Conservation (phyloP, 257 asterid species). For the Solanum phureja region DNA sequence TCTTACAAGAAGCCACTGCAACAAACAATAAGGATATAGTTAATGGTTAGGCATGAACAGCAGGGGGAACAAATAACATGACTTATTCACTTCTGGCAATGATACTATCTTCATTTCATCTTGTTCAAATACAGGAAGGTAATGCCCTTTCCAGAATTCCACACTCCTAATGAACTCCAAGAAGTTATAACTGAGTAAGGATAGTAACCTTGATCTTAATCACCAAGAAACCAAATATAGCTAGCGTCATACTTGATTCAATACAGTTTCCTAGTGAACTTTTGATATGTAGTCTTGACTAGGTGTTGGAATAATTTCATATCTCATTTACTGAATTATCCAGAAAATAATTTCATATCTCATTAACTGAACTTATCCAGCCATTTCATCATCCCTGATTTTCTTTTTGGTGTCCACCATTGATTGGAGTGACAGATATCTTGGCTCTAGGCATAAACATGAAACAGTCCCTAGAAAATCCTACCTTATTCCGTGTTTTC, state of each 20-base stretch:
- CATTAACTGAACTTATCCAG: neutral
- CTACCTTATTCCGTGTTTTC: neutral
- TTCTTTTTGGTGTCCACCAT: neutral
- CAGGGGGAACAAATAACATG: neutral
- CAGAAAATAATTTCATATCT: neutral
- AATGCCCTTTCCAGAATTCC: neutral
- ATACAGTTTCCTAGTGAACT: neutral
- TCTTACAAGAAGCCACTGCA: conserved; percentile 81
- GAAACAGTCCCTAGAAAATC: neutral
- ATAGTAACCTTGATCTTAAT: neutral
- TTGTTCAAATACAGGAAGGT: neutral
- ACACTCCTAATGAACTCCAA: neutral
- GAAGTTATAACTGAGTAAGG: neutral
- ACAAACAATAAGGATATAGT: conserved; percentile 10
- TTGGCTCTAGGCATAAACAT: neutral
- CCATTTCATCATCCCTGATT: neutral
- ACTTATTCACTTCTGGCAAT: neutral
- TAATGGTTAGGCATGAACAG: neutral
- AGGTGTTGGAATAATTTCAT: neutral
- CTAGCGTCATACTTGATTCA: neutral
- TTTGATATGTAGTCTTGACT: neutral
- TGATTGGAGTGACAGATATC: neutral
- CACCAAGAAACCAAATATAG: neutral
- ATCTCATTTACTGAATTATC: neutral
- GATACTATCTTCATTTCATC: neutral